phyloP scores from a whole-genome alignment of 2,329 filamentous ascomycete genomes.

The Cercospora sojina region DNA sequence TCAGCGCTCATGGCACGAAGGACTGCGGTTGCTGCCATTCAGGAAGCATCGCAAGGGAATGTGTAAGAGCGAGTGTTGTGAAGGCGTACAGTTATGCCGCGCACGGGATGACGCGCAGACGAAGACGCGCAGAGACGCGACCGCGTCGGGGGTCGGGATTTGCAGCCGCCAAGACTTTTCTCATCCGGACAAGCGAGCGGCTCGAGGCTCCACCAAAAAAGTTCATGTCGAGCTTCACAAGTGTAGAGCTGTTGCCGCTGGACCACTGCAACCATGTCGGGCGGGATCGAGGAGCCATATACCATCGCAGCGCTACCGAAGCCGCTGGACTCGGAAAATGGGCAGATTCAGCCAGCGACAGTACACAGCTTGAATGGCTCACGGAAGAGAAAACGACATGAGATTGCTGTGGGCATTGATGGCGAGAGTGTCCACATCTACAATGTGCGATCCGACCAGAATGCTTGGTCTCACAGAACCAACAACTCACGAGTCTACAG shows the following conservation, averaged over 20 bases:
- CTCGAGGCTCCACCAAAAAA: slow-evolving; percentile 6
- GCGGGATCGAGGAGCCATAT: slow-evolving; percentile 39
- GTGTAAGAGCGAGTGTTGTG: not conserved
- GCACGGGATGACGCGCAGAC: slow-evolving; percentile 4
- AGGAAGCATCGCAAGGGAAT: not conserved
- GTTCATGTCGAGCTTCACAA: slow-evolving; percentile 13
- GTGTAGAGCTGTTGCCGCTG: not conserved
- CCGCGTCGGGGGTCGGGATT: not conserved
- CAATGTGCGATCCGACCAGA: slow-evolving; percentile 47
- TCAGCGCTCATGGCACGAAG: slow-evolving; percentile 31
- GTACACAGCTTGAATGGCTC: slow-evolving; percentile 56
- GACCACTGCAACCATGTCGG: slow-evolving; percentile 23
- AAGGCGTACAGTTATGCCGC: not conserved
- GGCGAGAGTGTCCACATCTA: slow-evolving; percentile 63
- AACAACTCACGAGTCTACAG: slow-evolving; percentile 40
- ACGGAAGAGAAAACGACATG: slow-evolving; percentile 62
- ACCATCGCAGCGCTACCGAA: slow-evolving; percentile 47
- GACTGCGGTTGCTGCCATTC: slow-evolving; percentile 29
- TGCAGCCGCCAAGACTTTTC: not conserved
- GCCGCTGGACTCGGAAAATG: slow-evolving; percentile 43
- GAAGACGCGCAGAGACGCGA: slow-evolving; percentile 5
- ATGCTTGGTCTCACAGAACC: not conserved
- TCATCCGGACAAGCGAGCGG: not conserved
- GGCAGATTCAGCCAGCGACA: slow-evolving; percentile 44
- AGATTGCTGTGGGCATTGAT: slow-evolving; percentile 59